Percentiles rank a stretch among this genome's conserved stretches.
These are phyloP conservation scores for Cerioporus squamosus DNA, from an alignment of 1,284 basidiomycete species.

Conservation along the genomic window DNA sequence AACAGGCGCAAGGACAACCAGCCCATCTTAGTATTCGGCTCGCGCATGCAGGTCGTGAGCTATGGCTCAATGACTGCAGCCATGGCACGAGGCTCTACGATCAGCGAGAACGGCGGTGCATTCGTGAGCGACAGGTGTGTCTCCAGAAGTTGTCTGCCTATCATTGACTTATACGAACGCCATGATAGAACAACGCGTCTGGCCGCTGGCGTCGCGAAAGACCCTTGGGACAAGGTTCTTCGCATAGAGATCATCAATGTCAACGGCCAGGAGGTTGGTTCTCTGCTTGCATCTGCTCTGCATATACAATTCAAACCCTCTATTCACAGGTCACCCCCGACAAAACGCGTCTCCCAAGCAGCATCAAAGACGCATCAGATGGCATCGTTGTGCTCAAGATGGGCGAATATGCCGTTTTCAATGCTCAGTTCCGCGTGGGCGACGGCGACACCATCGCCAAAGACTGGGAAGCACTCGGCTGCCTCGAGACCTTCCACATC, in stretches of 20 bases:
- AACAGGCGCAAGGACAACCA: constrained; percentile 17
- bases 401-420: constrained; percentile 12
- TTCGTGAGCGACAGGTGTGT: constrained; percentile 7
- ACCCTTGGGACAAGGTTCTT: constrained; percentile 13
- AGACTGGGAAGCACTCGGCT: constrained; percentile 14
- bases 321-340: neutral
- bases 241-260: constrained; percentile 1
- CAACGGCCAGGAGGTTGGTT: constrained; percentile 12
- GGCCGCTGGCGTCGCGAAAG: constrained; percentile 8
- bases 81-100: neutral
- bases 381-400: constrained; percentile 8
- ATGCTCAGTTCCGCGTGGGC: constrained; percentile 17
- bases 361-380: constrained; percentile 4
- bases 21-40: constrained; percentile 8
- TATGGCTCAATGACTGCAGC: constrained; percentile 1
- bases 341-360: neutral
- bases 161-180: no score
- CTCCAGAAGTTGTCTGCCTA: no score
- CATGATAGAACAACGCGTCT: neutral
- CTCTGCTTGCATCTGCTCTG: no score
- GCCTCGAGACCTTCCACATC: constrained; percentile 7
- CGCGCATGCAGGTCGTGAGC: constrained; percentile 13
- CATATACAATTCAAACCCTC: no score
- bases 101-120: constrained; percentile 6
- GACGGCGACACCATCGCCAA: constrained; percentile 8